Conservation (phyloP, 768 basidiomycete species). For the Podaxis pistillaris region DNA sequence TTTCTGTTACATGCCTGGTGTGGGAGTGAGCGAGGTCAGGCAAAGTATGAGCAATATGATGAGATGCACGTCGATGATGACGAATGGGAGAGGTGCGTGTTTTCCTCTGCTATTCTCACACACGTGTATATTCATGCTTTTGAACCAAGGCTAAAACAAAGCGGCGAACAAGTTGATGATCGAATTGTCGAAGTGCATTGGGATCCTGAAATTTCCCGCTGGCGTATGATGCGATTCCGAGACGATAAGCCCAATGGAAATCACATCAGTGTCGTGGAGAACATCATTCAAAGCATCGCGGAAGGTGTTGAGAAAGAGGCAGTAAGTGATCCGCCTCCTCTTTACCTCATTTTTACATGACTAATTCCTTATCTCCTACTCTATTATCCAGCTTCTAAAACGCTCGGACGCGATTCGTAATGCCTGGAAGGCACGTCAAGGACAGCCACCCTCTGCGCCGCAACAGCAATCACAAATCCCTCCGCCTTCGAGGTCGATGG, state of each 20-base stretch:
- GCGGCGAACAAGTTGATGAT: slow-evolving; percentile 89
- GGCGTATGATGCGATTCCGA: slow-evolving; percentile 92
- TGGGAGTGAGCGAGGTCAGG: slow-evolving; percentile 55
- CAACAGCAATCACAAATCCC: slow-evolving; percentile 23
- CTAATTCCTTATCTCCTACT: slow-evolving; percentile 5
- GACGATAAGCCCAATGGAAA: slow-evolving; percentile 96
- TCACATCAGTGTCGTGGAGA: slow-evolving; percentile 78
- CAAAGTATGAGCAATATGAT: slow-evolving; percentile 84
- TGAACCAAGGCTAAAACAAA: slow-evolving; percentile 67
- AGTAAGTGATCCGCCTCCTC: slow-evolving; percentile 46
- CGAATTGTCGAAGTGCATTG: slow-evolving; percentile 93
- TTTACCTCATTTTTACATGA: neutral
- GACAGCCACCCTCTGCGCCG: slow-evolving; percentile 24
- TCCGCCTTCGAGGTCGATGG: slow-evolving; percentile 22
- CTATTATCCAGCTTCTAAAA: slow-evolving; percentile 55
- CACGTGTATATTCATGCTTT: neutral
- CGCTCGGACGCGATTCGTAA: slow-evolving; percentile 62
- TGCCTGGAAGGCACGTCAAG: slow-evolving; percentile 71
- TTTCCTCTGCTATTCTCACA: slow-evolving; percentile 2
- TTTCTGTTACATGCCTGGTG: slow-evolving; percentile 84
- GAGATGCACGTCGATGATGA: slow-evolving; percentile 81
- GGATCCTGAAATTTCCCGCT: slow-evolving; percentile 63
- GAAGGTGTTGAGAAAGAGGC: slow-evolving; percentile 91
- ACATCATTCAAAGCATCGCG: slow-evolving; percentile 86
- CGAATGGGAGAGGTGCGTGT: slow-evolving; percentile 88